A percentile compares a stretch with the other conserved stretches of the same genome.
These are phyloP conservation scores for Cercospora citrullina DNA, from an alignment of 2,329 filamentous ascomycete species.

Conservation along the genomic window DNA sequence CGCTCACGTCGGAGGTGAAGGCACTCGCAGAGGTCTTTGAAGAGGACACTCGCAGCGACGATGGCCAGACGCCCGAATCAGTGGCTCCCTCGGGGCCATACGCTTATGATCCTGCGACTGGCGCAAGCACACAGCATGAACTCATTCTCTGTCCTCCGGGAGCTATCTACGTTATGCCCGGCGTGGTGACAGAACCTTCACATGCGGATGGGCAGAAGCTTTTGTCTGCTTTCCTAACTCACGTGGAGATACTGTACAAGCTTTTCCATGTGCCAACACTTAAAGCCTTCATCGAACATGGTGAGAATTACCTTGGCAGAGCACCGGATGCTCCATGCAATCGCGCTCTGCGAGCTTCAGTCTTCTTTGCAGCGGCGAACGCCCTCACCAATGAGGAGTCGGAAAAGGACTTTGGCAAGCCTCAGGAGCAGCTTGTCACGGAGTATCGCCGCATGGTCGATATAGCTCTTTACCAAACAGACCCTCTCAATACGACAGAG, in stretches of 20 bases:
- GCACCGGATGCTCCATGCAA: slow-evolving; percentile 29
- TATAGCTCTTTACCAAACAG: slow-evolving; percentile 36
- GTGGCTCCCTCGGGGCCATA: slow-evolving; percentile 19
- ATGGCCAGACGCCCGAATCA: slow-evolving; percentile 22
- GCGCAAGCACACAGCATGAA: slow-evolving; percentile 28
- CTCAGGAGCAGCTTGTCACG: slow-evolving; percentile 25
- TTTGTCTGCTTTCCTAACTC: slow-evolving; percentile 28
- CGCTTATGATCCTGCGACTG: slow-evolving; percentile 14
- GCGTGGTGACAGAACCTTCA: slow-evolving; percentile 33
- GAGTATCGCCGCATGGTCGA: slow-evolving; percentile 33
- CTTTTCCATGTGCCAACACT: slow-evolving; percentile 36
- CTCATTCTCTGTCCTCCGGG: slow-evolving; percentile 37
- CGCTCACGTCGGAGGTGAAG: slow-evolving; percentile 37
- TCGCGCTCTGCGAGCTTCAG: slow-evolving; percentile 33
- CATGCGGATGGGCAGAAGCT: slow-evolving; percentile 24
- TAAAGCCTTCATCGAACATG: slow-evolving; percentile 28
- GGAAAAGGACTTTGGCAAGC: slow-evolving; percentile 24
- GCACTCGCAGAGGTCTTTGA: slow-evolving; percentile 37
- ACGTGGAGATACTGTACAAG: slow-evolving; percentile 36
- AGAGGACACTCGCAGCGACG: slow-evolving; percentile 29
- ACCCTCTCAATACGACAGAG: slow-evolving; percentile 37
- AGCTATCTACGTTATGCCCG: slow-evolving; percentile 37
- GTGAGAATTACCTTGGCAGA: slow-evolving; percentile 31
- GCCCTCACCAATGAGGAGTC: slow-evolving; percentile 36
- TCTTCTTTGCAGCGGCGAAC: slow-evolving; percentile 38